A percentile compares a stretch with the other conserved stretches of the same genome.
Evolutionary conservation across 2,329 filamentous ascomycete species (phyloP).

Genomic region (Diaporthe humulicola): DNA sequence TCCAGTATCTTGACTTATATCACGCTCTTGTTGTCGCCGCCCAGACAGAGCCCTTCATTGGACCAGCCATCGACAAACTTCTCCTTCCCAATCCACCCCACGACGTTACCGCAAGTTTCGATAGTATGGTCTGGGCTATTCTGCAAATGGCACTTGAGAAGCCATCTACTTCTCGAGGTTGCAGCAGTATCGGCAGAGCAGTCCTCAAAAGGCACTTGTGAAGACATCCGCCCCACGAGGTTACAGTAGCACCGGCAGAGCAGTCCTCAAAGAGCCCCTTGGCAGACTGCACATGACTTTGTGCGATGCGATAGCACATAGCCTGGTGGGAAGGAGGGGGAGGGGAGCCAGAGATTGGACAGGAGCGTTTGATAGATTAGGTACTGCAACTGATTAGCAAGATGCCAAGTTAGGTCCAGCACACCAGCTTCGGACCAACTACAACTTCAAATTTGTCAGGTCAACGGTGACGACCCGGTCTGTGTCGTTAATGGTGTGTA

Average conservation of each 20-base stretch:
- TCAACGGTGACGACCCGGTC: too few species aligned
- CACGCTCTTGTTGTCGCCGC: background rate
- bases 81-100: slow-evolving; percentile 24
- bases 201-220: background rate
- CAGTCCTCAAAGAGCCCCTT: too few species aligned
- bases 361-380: slow-evolving; percentile 9
- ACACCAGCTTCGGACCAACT: too few species aligned
- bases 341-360: slow-evolving; percentile 5
- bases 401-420: too few species aligned
- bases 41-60: background rate
- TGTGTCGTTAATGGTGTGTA: too few species aligned
- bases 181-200: background rate
- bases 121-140: background rate
- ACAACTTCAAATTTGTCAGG: too few species aligned
- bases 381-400: slow-evolving; percentile 8
- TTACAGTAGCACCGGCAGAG: background rate
- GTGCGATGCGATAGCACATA: background rate
- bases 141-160: background rate
- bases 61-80: background rate
- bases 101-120: slow-evolving; percentile 13
- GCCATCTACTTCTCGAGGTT: background rate
- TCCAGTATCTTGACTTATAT: background rate
- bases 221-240: too few species aligned
- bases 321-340: slow-evolving; percentile 17
- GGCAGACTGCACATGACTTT: background rate